phyloP scores from a whole-genome alignment of 1,284 basidiomycete species.

The Dichomitus squalens region DNA sequence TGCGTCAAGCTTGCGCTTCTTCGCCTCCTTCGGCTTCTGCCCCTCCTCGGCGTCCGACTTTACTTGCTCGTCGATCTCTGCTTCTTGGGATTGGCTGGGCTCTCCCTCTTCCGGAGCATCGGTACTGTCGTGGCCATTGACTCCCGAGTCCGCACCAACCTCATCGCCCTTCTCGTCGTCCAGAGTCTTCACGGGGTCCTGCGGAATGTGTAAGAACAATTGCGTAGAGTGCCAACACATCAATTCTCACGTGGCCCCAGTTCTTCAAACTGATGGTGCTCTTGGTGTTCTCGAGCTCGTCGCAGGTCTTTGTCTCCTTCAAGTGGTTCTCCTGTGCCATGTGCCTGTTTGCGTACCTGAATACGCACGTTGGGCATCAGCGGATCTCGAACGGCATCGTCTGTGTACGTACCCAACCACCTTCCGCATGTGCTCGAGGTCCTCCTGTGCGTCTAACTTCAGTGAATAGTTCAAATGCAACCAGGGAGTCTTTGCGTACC shows the following conservation, averaged over 20 bases:
- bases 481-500: constrained; percentile 9
- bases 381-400: too few relatives aligned
- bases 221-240: neutral
- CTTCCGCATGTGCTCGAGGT: constrained; percentile 40
- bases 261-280: constrained; percentile 41
- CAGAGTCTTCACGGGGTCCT: constrained; percentile 35
- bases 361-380: neutral
- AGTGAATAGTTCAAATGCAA: neutral
- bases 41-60: constrained; percentile 1
- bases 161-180: constrained; percentile 12
- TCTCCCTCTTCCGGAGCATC: neutral
- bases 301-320: constrained; percentile 39
- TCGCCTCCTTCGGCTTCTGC: neutral
- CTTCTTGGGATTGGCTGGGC: neutral
- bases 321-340: constrained; percentile 38
- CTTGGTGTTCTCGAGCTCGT: constrained; percentile 37
- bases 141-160: neutral
- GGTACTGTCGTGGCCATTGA: neutral
- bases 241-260: constrained; percentile 37
- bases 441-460: constrained; percentile 26
- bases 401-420: constrained; percentile 34
- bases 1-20: constrained; percentile 24
- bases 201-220: neutral
- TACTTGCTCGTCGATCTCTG: neutral
- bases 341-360: constrained; percentile 33